Evolutionary conservation across 495 filamentous ascomycete species (phyloP).

Genomic region (Neurospora tetrasperma): DNA sequence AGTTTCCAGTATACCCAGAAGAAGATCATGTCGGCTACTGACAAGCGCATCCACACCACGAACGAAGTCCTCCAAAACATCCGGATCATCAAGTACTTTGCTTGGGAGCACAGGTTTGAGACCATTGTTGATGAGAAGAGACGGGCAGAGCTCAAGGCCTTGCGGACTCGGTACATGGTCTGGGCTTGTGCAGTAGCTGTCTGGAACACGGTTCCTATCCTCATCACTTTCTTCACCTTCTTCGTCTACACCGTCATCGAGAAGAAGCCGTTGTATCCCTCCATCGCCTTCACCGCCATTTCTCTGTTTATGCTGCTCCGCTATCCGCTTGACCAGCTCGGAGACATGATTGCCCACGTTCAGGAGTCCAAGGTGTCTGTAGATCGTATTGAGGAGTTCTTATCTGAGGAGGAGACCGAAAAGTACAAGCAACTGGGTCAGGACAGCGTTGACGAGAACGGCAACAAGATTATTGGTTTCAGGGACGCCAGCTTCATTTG

Average conservation of each 20-base stretch:
- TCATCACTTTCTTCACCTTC: slow-evolving; percentile 96
- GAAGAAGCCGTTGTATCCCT: slow-evolving; percentile 79
- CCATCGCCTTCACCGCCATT: slow-evolving; percentile 90
- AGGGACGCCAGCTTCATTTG: slow-evolving; percentile 77
- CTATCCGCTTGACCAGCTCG: slow-evolving; percentile 88
- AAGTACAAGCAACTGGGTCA: slow-evolving; percentile 81
- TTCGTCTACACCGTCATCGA: slow-evolving; percentile 87
- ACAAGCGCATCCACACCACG: slow-evolving; percentile 91
- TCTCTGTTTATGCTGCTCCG: slow-evolving; percentile 95
- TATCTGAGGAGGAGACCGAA: slow-evolving; percentile 90
- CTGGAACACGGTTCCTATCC: slow-evolving; percentile 91
- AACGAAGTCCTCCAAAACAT: slow-evolving; percentile 98
- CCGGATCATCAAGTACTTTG: slow-evolving; percentile 98
- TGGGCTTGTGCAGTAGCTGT: slow-evolving; percentile 87
- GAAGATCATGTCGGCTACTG: slow-evolving; percentile 84
- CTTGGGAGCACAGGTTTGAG: slow-evolving; percentile 91
- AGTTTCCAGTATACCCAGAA: slow-evolving; percentile 79
- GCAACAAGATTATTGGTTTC: slow-evolving; percentile 67
- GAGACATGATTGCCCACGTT: slow-evolving; percentile 98
- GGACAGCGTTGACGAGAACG: slow-evolving; percentile 48
- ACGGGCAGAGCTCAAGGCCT: slow-evolving; percentile 59
- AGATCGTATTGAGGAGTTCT: slow-evolving; percentile 90
- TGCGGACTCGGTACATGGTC: slow-evolving; percentile 76
- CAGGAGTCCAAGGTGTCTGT: slow-evolving; percentile 96
- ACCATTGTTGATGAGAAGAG: slow-evolving; percentile 83